Conservation (phyloP, 2,329 filamentous ascomycete species). For the Fusarium newnesense region DNA sequence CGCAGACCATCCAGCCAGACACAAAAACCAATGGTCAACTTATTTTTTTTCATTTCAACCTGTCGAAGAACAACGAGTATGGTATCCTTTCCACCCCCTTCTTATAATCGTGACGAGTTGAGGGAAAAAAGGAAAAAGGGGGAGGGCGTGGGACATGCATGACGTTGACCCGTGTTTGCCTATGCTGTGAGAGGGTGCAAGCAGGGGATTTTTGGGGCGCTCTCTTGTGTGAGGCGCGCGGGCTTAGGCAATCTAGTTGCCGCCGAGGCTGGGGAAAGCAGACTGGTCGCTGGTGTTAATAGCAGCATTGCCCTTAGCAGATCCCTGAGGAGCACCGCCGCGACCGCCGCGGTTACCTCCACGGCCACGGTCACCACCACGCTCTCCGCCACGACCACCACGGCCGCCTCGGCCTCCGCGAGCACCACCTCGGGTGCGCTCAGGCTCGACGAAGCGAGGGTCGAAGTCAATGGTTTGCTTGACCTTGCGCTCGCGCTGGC, state of each 20-base stretch:
- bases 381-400: conserved; percentile 53
- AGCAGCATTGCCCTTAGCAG: conserved; percentile 46
- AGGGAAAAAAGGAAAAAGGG: conserved; percentile 8
- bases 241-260: conserved; percentile 54
- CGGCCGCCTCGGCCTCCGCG: conserved; percentile 60
- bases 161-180: conserved; percentile 38
- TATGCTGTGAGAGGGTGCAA: conserved; percentile 22
- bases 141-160: conserved; percentile 27
- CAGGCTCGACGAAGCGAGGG: conserved; percentile 80
- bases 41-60: conserved; percentile 42
- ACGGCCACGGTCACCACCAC: conserved; percentile 53
- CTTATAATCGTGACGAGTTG: conserved; percentile 21
- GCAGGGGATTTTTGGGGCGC: conserved; percentile 27
- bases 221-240: conserved; percentile 25
- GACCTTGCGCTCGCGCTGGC: conserved; percentile 89
- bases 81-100: conserved; percentile 26
- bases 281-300: conserved; percentile 68
- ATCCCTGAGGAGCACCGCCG: conserved; percentile 48
- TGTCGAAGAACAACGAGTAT: conserved; percentile 49
- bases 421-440: conserved; percentile 65
- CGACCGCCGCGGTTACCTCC: conserved; percentile 43
- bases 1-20: conserved; percentile 37
- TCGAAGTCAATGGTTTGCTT: conserved; percentile 93
- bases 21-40: conserved; percentile 46
- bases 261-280: conserved; percentile 70